Base-by-base conservation (phyloP, 495 filamentous ascomycete genomes). In the Aspergillus heteromorphus region DNA sequence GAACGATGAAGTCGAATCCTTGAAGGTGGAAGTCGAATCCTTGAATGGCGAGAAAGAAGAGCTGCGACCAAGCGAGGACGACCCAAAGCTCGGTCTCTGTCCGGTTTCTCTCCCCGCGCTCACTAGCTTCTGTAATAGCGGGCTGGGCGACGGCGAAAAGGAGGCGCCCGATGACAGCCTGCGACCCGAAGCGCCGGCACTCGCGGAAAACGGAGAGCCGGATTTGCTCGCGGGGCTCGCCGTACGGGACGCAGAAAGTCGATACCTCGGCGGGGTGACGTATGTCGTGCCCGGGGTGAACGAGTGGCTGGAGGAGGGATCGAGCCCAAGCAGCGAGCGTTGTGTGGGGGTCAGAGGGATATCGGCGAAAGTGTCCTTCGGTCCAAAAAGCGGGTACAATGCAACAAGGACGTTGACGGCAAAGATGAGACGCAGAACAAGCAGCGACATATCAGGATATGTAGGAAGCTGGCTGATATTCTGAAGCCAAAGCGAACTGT, bases 301-400 rank as follows among this genome's bases (percentile, higher is more conserved):
- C 2, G 87, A 79, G n/a, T 77, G 73, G 3, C 73, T 71, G 2
- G 79, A 73, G 40, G 76, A 84, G 6, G 90, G 88, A 48, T 87
- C 80, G 9, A 98, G 83, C 10, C 92, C 91, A 17, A 98, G 79
- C 16, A 96, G 81, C 49, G 82, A 77, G 38, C 93, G 87, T 69
- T 98, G 93, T 11, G 85, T 84, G 19, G 93, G 90, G 5, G 91
- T 97, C 49, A 98, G 79, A 56, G 93, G 84, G 45, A 98, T 95
- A 67, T 98, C 92, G 59, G 83, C 75, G 54, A 96, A 78, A 56
- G 92, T 82, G 67, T 96, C 91, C 52, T 77, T 80, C 6, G 72
- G 70, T 47, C 83, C 80, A 63, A 89, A 66, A 18, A 96, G 79
- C 11, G 90, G 93, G 19, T 79, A 75, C 31, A 86, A 60, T 14